phyloP scores from a whole-genome alignment of 2,329 filamentous ascomycete genomes.

The Aspergillus fischeri region DNA sequence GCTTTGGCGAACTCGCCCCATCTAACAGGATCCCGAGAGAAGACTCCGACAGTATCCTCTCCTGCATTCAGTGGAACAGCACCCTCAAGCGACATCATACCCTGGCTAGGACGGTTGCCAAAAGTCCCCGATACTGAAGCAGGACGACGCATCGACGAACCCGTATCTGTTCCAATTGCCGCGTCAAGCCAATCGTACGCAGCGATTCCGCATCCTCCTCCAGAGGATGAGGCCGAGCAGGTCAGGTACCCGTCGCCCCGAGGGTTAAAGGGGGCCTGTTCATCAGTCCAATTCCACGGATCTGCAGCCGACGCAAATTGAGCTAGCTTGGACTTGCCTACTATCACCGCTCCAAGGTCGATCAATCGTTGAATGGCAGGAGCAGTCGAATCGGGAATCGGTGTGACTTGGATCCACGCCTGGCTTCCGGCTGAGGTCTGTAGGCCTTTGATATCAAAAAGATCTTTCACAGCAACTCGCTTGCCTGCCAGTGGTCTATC shows the following conservation, averaged over 20 bases:
- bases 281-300: conserved; percentile 19
- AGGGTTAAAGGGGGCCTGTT: conserved; percentile 33
- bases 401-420: conserved; percentile 24
- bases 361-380: conserved; percentile 31
- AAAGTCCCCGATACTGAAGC: conserved; percentile 43
- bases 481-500: conserved; percentile 29
- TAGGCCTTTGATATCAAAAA: conserved; percentile 35
- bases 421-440: conserved; percentile 30
- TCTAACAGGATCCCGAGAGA: conserved; percentile 26
- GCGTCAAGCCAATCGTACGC: conserved; percentile 41
- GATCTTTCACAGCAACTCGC: conserved; percentile 35
- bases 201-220: conserved; percentile 31
- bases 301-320: conserved; percentile 32
- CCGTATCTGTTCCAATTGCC: conserved; percentile 41
- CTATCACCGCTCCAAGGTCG: conserved; percentile 30
- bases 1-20: conserved; percentile 13
- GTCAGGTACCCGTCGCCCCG: conserved; percentile 35
- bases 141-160: conserved; percentile 46
- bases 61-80: conserved; percentile 40
- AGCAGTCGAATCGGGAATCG: conserved; percentile 24
- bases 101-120: conserved; percentile 45
- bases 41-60: conserved; percentile 43
- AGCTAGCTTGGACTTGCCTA: conserved; percentile 34
- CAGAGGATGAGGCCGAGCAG: conserved; percentile 29
- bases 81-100: conserved; percentile 37